phyloP scores from a whole-genome alignment of 257 asterid species.

The Orobanche coerulescens region DNA sequence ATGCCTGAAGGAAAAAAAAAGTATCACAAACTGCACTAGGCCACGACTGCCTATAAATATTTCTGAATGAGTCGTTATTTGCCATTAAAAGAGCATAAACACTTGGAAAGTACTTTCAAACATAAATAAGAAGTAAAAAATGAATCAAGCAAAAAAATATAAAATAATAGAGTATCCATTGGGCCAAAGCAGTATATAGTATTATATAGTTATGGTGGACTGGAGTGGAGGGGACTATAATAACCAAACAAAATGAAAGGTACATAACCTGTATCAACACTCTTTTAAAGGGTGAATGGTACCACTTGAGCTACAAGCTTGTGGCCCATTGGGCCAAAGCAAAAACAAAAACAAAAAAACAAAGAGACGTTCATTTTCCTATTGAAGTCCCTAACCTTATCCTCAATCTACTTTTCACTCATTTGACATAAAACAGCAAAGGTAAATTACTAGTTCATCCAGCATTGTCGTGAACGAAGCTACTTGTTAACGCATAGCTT shows the following conservation, averaged over 20 bases:
- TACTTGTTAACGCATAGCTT: neutral
- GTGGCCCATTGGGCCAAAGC: no score
- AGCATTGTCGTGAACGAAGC: neutral
- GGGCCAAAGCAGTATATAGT: neutral
- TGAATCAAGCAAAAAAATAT: no score
- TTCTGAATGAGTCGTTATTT: neutral
- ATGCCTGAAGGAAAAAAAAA: constrained; percentile 44
- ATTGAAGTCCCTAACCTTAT: neutral
- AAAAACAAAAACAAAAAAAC: neutral
- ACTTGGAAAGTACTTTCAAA: no score
- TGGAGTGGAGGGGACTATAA: no score
- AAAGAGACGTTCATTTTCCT: neutral
- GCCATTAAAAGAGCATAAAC: neutral
- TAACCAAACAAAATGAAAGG: no score
- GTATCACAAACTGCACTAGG: neutral
- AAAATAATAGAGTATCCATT: neutral
- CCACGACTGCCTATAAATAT: constrained; percentile 14
- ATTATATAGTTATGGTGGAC: no score
- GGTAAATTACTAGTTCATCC: neutral
- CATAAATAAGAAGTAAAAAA: no score
- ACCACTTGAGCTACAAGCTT: no score
- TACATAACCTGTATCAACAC: no score
- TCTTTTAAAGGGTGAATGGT: no score
- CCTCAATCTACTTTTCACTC: neutral
- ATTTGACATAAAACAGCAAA: neutral